These are phyloP conservation scores for Geotrichum australiense DNA, from an alignment of 1,139 yeast genomes.

Conservation along the genomic window DNA sequence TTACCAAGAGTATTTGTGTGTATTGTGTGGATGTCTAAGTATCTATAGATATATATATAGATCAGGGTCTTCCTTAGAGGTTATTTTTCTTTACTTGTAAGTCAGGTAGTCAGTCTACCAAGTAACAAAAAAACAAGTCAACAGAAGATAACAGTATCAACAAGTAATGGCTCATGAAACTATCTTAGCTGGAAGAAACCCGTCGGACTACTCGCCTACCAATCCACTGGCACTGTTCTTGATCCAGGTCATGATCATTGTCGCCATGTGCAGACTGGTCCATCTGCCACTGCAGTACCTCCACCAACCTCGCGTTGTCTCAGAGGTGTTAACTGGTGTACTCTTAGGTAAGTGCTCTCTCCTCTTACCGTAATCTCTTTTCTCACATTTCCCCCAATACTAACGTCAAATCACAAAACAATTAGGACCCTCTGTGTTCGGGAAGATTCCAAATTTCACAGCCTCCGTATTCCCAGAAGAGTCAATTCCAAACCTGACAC, in stretches of 20 bases:
- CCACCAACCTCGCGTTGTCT: constrained; percentile 69
- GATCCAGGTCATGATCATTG: constrained; percentile 41
- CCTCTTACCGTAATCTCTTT: too few relatives aligned
- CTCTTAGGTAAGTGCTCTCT: constrained; percentile 55
- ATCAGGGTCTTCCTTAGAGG: too few relatives aligned
- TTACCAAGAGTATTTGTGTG: too few relatives aligned
- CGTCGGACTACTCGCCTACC: constrained; percentile 49
- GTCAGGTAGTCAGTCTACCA: neutral
- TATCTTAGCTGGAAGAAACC: constrained; percentile 62
- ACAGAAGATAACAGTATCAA: constrained; percentile 1
- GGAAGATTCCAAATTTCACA: constrained; percentile 61
- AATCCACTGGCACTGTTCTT: constrained; percentile 56
- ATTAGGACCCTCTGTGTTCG: constrained; percentile 44
- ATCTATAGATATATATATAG: too few relatives aligned
- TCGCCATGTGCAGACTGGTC: constrained; percentile 29
- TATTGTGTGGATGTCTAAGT: too few relatives aligned
- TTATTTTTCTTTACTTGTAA: too few relatives aligned
- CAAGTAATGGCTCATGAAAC: constrained; percentile 19
- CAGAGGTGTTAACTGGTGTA: constrained; percentile 74
- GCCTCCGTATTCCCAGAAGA: constrained; percentile 53
- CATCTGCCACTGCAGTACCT: constrained; percentile 52
- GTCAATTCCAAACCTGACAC: constrained; percentile 55
- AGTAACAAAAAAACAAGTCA: neutral
- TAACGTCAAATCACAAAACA: too few relatives aligned
- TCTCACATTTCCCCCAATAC: too few relatives aligned